phyloP scores from a whole-genome alignment of 2,329 filamentous ascomycete species.

The Blastomyces emzantsi region DNA sequence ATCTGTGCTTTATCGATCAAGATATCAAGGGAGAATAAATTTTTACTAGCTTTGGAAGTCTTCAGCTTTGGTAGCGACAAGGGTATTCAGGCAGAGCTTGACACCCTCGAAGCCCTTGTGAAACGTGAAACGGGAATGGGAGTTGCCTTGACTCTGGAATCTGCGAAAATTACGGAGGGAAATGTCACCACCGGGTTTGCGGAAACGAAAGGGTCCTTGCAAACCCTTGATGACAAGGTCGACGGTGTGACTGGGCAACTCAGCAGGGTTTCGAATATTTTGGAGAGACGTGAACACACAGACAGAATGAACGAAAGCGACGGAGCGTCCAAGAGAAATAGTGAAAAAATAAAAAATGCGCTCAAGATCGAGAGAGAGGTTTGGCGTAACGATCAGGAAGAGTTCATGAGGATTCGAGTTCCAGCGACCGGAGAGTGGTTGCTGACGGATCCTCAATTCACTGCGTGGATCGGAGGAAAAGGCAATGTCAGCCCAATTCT shows the following conservation, averaged over 20 bases:
- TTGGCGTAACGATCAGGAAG: slow-evolving; percentile 15
- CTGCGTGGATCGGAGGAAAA: slow-evolving; percentile 11
- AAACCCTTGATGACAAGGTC: slow-evolving; percentile 13
- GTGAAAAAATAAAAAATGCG: slow-evolving; percentile 15
- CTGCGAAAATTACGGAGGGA: slow-evolving; percentile 20
- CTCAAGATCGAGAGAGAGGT: slow-evolving; percentile 16
- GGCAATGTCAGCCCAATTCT: slow-evolving; percentile 11
- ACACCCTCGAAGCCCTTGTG: slow-evolving; percentile 19
- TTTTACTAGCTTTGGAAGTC: slow-evolving; percentile 21
- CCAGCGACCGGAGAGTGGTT: slow-evolving; percentile 15
- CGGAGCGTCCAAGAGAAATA: slow-evolving; percentile 9
- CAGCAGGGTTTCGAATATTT: slow-evolving; percentile 10
- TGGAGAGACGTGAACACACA: slow-evolving; percentile 10
- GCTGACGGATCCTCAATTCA: slow-evolving; percentile 13
- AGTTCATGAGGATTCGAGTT: slow-evolving; percentile 14
- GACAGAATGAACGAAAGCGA: slow-evolving; percentile 13
- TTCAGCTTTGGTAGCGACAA: slow-evolving; percentile 24
- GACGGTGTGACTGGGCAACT: slow-evolving; percentile 13
- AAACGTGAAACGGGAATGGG: slow-evolving; percentile 24
- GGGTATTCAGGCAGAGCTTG: slow-evolving; percentile 22
- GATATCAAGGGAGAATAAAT: slow-evolving; percentile 20
- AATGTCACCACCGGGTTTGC: slow-evolving; percentile 16
- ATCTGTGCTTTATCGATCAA: slow-evolving; percentile 23
- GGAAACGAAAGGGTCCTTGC: slow-evolving; percentile 12
- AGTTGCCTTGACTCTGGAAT: slow-evolving; percentile 21